These are phyloP conservation scores for Phoenix dactylifera DNA, from an alignment of 176 grass and related monocot genomes.

Conservation along the genomic window DNA sequence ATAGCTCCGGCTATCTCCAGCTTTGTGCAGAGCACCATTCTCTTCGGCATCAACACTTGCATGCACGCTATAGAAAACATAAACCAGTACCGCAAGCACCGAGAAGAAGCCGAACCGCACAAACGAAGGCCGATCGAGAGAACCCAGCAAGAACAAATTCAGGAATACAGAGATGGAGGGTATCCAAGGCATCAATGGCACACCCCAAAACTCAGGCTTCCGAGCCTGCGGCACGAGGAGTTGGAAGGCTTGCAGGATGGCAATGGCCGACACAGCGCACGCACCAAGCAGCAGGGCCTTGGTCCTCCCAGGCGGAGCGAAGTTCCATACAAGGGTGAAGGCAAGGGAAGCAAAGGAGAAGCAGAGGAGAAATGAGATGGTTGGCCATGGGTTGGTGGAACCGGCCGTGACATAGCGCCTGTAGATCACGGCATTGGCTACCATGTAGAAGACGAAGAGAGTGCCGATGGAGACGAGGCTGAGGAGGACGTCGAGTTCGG, in stretches of 20 bases:
- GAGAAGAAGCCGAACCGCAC: slow-evolving; percentile 65
- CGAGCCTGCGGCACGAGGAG: slow-evolving; percentile 57
- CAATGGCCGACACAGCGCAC: slow-evolving; percentile 31
- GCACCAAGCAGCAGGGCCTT: slow-evolving; percentile 28
- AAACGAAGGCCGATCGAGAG: slow-evolving; percentile 55
- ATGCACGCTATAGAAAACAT: slow-evolving; percentile 81
- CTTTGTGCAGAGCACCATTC: slow-evolving; percentile 16
- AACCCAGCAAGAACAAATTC: slow-evolving; percentile 89
- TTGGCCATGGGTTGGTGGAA: slow-evolving; percentile 24
- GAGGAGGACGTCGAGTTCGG: slow-evolving; percentile 75
- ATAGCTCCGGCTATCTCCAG: not conserved
- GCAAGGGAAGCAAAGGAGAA: slow-evolving; percentile 54
- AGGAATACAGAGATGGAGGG: slow-evolving; percentile 79
- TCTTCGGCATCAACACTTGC: slow-evolving; percentile 76
- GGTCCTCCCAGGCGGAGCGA: slow-evolving; percentile 18
- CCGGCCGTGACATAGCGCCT: slow-evolving; percentile 52
- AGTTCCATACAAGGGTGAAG: slow-evolving; percentile 68
- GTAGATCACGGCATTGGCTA: slow-evolving; percentile 84
- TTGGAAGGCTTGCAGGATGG: slow-evolving; percentile 41
- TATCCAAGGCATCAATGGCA: slow-evolving; percentile 92
- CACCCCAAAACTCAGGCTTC: slow-evolving; percentile 63
- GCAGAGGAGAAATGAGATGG: slow-evolving; percentile 38
- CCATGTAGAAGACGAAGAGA: slow-evolving; percentile 99
- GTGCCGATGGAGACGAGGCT: slow-evolving; percentile 89
- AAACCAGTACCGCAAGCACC: slow-evolving; percentile 37